Evolutionary conservation across 2,329 filamentous ascomycete genomes (phyloP).

Genomic region (Beauveria scarabaeidicola): DNA sequence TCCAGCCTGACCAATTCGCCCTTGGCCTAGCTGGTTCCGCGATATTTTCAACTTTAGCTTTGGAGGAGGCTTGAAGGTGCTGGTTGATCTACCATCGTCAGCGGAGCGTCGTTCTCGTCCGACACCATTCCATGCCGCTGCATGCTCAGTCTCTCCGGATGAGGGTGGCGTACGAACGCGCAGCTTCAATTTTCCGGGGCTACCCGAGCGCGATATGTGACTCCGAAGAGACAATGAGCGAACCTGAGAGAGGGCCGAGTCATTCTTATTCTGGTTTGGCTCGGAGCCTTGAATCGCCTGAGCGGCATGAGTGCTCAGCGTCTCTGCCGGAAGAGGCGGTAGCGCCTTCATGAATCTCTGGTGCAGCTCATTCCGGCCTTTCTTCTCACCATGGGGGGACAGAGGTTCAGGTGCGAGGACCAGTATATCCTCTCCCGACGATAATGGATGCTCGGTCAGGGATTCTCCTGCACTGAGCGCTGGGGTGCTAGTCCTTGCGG

Average conservation of each 20-base stretch:
- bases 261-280: background rate
- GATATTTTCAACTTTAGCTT: slow-evolving; percentile 27
- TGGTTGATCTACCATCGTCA: slow-evolving; percentile 8
- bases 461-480: background rate
- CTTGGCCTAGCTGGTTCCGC: slow-evolving; percentile 20
- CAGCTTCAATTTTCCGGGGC: slow-evolving; percentile 21
- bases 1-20: slow-evolving; percentile 11
- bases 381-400: slow-evolving; percentile 36
- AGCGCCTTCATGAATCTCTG: slow-evolving; percentile 43
- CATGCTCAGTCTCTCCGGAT: background rate
- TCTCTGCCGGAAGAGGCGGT: slow-evolving; percentile 34
- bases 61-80: slow-evolving; percentile 17
- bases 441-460: slow-evolving; percentile 6
- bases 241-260: slow-evolving; percentile 9
- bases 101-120: background rate
- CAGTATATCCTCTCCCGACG: slow-evolving; percentile 16
- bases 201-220: slow-evolving; percentile 9
- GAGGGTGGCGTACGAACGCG: slow-evolving; percentile 19
- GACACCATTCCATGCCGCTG: background rate
- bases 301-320: background rate
- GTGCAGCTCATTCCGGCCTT: slow-evolving; percentile 37
- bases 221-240: slow-evolving; percentile 8
- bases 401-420: slow-evolving; percentile 41
- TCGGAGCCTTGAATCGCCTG: background rate
- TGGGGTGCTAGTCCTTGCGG: background rate